A percentile compares a stretch with the other conserved stretches of the same genome.
Conservation (phyloP, 2,329 filamentous ascomycete genomes). For the Ceratocystis harringtonii region DNA sequence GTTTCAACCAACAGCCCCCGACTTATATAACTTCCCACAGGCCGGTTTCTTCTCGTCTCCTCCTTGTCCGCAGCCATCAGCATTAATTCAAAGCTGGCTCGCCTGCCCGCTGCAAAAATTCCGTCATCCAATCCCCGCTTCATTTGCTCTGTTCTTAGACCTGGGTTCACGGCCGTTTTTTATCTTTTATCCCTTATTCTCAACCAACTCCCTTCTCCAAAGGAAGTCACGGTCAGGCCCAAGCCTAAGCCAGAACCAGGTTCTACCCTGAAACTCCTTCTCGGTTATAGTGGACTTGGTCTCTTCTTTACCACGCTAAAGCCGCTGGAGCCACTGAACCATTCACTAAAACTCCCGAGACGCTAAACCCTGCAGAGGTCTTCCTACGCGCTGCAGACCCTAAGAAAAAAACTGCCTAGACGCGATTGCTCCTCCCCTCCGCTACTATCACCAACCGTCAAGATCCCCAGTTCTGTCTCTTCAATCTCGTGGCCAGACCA, state of each 20-base stretch:
- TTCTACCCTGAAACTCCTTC: not conserved
- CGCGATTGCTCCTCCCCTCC: not conserved
- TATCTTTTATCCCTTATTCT: not conserved
- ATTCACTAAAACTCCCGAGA: too few species aligned
- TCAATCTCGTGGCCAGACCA: not conserved
- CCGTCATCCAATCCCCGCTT: not conserved
- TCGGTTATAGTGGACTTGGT: not conserved
- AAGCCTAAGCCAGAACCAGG: not conserved
- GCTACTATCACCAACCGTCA: too few species aligned
- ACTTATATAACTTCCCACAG: not conserved
- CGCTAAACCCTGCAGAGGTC: too few species aligned
- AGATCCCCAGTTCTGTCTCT: not conserved
- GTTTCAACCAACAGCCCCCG: too few species aligned
- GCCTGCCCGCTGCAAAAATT: not conserved
- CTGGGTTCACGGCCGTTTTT: not conserved
- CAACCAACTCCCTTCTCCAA: not conserved
- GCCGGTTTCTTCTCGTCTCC: not conserved
- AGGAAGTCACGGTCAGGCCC: not conserved
- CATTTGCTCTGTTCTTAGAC: not conserved
- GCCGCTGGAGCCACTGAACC: not conserved
- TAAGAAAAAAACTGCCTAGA: not conserved
- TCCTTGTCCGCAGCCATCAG: not conserved
- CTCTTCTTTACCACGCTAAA: not conserved
- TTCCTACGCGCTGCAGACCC: not conserved
- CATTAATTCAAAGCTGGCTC: not conserved